Percentiles rank a stretch among this genome's conserved stretches.
phyloP scores from a whole-genome alignment of 2,329 filamentous ascomycete species.

The Zalaria obscura region DNA sequence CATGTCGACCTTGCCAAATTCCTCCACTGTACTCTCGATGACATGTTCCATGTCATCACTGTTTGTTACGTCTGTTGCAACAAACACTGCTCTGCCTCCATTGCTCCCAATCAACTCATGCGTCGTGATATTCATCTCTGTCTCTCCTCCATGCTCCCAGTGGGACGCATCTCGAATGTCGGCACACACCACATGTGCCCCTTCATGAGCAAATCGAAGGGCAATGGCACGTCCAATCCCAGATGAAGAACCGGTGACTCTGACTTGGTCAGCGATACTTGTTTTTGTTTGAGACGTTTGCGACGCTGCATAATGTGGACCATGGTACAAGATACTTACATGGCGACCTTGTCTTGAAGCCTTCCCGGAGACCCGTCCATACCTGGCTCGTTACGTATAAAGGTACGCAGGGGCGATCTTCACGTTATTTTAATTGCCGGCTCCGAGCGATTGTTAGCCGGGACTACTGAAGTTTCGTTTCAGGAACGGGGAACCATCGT shows the following conservation, averaged over 20 bases:
- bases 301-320: neutral
- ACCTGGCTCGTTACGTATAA: neutral
- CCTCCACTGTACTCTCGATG: slow-evolving; percentile 1
- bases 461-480: too few relatives aligned
- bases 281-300: neutral
- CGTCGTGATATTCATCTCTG: neutral
- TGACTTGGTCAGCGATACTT: neutral
- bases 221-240: slow-evolving; percentile 18
- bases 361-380: slow-evolving; percentile 1
- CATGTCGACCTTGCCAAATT: slow-evolving; percentile 4
- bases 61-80: slow-evolving; percentile 1
- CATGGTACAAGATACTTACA: slow-evolving; percentile 1
- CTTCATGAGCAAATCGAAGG: slow-evolving; percentile 14
- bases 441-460: too few relatives aligned
- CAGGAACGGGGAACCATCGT: too few relatives aligned
- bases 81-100: slow-evolving; percentile 3
- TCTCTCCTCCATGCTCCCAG: neutral
- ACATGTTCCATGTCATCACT: slow-evolving; percentile 2
- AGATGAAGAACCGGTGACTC: slow-evolving; percentile 13
- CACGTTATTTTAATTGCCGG: too few relatives aligned
- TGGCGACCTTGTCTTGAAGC: slow-evolving; percentile 4
- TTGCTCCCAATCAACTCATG: slow-evolving; percentile 1
- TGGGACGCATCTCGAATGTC: slow-evolving; percentile 12
- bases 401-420: too few relatives aligned
- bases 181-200: slow-evolving; percentile 15